These are phyloP conservation scores for Bauhinia variegata DNA, from an alignment of 306 rosid genomes.

Conservation along the genomic window DNA sequence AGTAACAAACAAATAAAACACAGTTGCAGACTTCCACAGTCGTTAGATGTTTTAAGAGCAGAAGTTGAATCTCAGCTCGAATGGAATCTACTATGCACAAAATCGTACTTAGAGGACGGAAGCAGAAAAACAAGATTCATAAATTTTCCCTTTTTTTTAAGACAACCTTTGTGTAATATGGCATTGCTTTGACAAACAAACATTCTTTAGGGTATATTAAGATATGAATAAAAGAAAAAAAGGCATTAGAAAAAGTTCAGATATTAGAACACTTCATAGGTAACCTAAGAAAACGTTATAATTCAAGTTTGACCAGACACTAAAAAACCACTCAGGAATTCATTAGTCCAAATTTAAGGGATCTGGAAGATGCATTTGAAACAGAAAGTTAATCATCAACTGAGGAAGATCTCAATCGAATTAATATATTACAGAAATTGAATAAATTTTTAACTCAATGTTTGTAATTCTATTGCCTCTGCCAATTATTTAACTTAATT, in stretches of 20 bases:
- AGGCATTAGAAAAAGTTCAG: constrained; percentile 2
- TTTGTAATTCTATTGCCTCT: neutral
- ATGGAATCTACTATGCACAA: too few relatives aligned
- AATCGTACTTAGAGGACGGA: too few relatives aligned
- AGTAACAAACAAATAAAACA: neutral
- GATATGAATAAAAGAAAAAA: constrained; percentile 26
- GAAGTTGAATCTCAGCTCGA: constrained; percentile 18
- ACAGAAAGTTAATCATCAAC: constrained; percentile 26
- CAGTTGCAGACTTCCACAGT: constrained; percentile 11
- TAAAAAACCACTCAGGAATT: constrained; percentile 8
- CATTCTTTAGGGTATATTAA: constrained; percentile 3
- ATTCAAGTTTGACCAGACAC: neutral
- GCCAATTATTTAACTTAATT: constrained; percentile 13
- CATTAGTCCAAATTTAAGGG: constrained; percentile 17
- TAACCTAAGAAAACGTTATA: neutral
- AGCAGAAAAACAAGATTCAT: too few relatives aligned
- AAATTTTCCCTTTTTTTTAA: constrained; percentile 12
- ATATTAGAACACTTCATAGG: constrained; percentile 10
- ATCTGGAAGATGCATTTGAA: neutral
- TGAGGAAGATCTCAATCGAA: neutral
- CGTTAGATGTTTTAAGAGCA: constrained; percentile 20
- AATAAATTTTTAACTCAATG: neutral
- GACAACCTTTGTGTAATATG: constrained; percentile 31
- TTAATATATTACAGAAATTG: neutral
- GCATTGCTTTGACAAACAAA: constrained; percentile 6